Conservation (phyloP, 2,329 filamentous ascomycete species). For the Escovopsis weberi region DNA sequence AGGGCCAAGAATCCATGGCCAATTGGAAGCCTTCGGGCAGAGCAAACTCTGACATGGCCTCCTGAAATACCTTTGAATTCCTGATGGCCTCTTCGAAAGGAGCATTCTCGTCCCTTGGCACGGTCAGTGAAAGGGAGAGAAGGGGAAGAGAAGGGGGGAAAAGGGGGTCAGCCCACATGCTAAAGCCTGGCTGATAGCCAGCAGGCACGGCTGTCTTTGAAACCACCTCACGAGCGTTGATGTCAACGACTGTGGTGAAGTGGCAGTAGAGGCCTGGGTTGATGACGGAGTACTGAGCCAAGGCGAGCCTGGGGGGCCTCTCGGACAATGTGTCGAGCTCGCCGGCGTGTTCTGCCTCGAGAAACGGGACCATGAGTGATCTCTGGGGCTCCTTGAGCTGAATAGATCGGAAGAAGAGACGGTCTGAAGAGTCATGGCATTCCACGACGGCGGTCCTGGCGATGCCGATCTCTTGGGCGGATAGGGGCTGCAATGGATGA, state of each 20-base stretch:
- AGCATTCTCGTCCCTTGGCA: slow-evolving; percentile 23
- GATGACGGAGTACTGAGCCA: slow-evolving; percentile 30
- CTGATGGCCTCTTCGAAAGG: slow-evolving; percentile 25
- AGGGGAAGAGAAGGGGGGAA: neutral
- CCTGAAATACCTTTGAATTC: slow-evolving; percentile 29
- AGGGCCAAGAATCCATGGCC: slow-evolving; percentile 51
- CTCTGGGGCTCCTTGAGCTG: slow-evolving; percentile 50
- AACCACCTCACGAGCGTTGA: slow-evolving; percentile 17
- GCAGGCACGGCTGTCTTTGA: slow-evolving; percentile 12
- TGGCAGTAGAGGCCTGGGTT: slow-evolving; percentile 17
- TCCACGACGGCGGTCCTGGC: slow-evolving; percentile 32
- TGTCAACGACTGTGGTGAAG: slow-evolving; percentile 24
- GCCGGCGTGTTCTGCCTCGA: slow-evolving; percentile 47
- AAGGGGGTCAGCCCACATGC: slow-evolving; percentile 10
- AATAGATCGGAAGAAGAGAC: slow-evolving; percentile 39
- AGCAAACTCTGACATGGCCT: slow-evolving; percentile 30
- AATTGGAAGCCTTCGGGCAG: slow-evolving; percentile 30
- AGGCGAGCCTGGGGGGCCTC: slow-evolving; percentile 30
- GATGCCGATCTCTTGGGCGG: slow-evolving; percentile 30
- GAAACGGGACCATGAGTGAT: slow-evolving; percentile 40
- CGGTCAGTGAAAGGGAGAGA: neutral
- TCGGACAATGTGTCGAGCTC: slow-evolving; percentile 24
- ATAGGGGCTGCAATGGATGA: slow-evolving; percentile 36
- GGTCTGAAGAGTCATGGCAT: slow-evolving; percentile 8
- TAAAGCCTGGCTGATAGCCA: slow-evolving; percentile 23